Percentiles rank a stretch among this genome's conserved stretches.
Evolutionary conservation across 441 rosid species (phyloP).

Genomic region (Erodium moschatum): DNA sequence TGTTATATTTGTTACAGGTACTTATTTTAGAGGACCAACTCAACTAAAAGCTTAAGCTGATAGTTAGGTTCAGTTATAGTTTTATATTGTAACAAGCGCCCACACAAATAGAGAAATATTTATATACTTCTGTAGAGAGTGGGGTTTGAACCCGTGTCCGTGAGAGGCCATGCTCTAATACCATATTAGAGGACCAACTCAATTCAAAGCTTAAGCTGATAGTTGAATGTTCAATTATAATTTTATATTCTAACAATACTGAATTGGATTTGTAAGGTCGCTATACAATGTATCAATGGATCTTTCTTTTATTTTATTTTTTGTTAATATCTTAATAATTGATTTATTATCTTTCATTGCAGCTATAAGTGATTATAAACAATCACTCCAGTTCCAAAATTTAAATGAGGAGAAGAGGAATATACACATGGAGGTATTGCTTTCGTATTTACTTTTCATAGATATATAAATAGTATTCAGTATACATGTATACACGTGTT

Average conservation of each 20-base stretch:
- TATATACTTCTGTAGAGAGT: no score
- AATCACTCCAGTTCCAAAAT: constrained; percentile 96
- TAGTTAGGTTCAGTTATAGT: no score
- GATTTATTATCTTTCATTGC: constrained; percentile 1
- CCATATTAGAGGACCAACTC: no score
- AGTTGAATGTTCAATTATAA: no score
- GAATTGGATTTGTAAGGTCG: background rate
- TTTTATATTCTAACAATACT: no score
- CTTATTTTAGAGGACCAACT: no score
- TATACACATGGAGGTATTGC: constrained; percentile 80
- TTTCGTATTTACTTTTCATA: background rate
- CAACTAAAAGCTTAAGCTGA: no score
- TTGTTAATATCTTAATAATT: background rate
- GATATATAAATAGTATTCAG: background rate
- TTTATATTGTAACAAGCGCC: no score
- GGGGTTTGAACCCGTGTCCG: no score
- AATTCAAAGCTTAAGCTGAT: no score
- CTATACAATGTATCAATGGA: background rate
- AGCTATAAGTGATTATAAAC: constrained; percentile 96
- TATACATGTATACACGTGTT: background rate
- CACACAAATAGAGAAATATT: no score
- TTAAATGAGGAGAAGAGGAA: constrained; percentile 89
- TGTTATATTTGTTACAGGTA: constrained; percentile 86
- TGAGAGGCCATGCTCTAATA: no score
- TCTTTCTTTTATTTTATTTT: background rate